Conservation (phyloP, 495 filamentous ascomycete species). For the Hypoxylon rickii region DNA sequence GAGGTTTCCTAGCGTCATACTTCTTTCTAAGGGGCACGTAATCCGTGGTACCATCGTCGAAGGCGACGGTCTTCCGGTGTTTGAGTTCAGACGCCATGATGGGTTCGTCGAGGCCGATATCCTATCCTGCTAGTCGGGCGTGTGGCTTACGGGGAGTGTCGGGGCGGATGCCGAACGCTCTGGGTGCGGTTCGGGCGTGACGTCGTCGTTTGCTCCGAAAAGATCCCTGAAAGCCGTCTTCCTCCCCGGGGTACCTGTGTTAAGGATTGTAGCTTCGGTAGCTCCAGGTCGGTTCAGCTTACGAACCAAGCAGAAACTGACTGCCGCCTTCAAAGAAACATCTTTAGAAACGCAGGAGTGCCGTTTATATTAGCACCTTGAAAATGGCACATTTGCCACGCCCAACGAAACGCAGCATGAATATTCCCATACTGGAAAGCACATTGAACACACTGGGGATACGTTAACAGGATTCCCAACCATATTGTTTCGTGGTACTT, state of each 20-base stretch:
- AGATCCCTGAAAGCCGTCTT: too few species aligned
- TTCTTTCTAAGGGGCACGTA: constrained; percentile 52
- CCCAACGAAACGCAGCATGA: not conserved
- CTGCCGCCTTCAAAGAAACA: not conserved
- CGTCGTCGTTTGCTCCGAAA: too few species aligned
- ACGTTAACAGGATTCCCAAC: not conserved
- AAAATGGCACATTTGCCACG: not conserved
- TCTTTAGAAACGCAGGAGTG: not conserved
- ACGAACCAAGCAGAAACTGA: not conserved
- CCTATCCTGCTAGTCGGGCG: not conserved
- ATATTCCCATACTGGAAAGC: not conserved
- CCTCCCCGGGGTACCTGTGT: too few species aligned
- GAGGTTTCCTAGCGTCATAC: constrained; percentile 55
- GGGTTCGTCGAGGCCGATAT: not conserved
- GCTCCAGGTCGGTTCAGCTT: not conserved
- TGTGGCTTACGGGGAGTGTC: not conserved
- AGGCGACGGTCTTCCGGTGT: not conserved
- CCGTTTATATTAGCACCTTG: not conserved
- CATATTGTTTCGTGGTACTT: not conserved
- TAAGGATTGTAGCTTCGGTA: not conserved
- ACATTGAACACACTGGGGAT: not conserved
- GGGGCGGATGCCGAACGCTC: not conserved
- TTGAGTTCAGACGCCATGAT: constrained; percentile 48
- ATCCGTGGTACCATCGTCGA: constrained; percentile 54
- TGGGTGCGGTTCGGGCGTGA: too few species aligned